Percentiles rank a stretch among this genome's conserved stretches.
Evolutionary conservation across 495 filamentous ascomycete genomes (phyloP).

Genomic region (Neurospora discreta): DNA sequence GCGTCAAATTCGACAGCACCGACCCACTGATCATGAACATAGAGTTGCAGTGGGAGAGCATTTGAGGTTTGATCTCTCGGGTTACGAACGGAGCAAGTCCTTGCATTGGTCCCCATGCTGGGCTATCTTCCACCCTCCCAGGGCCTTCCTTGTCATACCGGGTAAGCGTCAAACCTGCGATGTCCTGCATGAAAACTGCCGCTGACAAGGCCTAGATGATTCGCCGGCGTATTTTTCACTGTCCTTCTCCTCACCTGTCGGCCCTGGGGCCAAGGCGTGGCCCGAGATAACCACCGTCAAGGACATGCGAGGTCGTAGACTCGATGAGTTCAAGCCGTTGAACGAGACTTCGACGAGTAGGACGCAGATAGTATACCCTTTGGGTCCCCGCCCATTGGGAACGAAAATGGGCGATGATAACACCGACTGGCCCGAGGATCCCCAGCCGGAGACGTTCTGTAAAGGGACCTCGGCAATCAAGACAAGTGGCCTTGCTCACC

Average conservation of each 20-base stretch:
- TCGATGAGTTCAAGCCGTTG: neutral
- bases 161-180: neutral
- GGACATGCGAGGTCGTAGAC: neutral
- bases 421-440: neutral
- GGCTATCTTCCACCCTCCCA: neutral
- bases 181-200: neutral
- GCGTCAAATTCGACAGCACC: neutral
- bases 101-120: neutral
- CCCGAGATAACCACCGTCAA: neutral
- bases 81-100: neutral
- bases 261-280: neutral
- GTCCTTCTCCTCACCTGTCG: neutral
- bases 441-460: neutral
- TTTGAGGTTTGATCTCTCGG: neutral
- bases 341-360: neutral
- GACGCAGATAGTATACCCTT: neutral
- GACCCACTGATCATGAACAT: neutral
- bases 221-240: neutral
- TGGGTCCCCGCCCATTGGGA: neutral
- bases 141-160: neutral
- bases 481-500: neutral
- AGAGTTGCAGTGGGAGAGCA: neutral
- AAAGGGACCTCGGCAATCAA: neutral
- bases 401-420: neutral
- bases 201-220: neutral